These are phyloP conservation scores for Conticribra weissflogii DNA, from an alignment of 108 stramenopile genomes.

Conservation along the genomic window DNA sequence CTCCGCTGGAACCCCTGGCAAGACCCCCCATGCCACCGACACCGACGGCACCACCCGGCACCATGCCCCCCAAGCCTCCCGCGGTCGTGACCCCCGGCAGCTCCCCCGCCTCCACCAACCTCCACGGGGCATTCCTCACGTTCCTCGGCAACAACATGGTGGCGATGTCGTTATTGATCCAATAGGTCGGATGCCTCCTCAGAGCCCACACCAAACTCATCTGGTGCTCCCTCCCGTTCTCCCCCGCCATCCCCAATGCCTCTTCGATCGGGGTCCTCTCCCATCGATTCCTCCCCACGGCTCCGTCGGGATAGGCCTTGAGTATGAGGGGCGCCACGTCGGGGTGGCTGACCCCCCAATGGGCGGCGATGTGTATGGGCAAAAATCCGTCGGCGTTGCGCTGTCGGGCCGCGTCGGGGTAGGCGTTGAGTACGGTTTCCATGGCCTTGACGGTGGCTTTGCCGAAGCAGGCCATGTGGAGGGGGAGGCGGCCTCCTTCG, in stretches of 20 bases:
- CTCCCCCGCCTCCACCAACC: constrained; percentile 36
- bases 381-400: constrained; percentile 85
- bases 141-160: constrained; percentile 48
- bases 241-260: constrained; percentile 88
- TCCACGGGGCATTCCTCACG: constrained; percentile 56
- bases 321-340: constrained; percentile 72
- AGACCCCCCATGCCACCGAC: background rate
- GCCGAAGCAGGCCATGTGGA: constrained; percentile 87
- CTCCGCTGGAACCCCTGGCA: constrained; percentile 2
- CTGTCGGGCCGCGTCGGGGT: constrained; percentile 85
- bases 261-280: constrained; percentile 89
- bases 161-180: constrained; percentile 66
- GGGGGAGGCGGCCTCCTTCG: constrained; percentile 81
- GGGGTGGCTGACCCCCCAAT: constrained; percentile 86
- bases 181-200: constrained; percentile 84
- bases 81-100: background rate
- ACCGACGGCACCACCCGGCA: background rate
- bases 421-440: constrained; percentile 68
- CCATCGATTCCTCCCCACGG: constrained; percentile 87
- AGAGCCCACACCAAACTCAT: constrained; percentile 76
- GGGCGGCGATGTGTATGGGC: constrained; percentile 80
- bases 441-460: constrained; percentile 75
- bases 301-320: constrained; percentile 84
- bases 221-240: constrained; percentile 89
- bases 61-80: background rate